Evolutionary conservation across 1,284 basidiomycete species (phyloP).

Genomic region (Pascua guehoae): DNA sequence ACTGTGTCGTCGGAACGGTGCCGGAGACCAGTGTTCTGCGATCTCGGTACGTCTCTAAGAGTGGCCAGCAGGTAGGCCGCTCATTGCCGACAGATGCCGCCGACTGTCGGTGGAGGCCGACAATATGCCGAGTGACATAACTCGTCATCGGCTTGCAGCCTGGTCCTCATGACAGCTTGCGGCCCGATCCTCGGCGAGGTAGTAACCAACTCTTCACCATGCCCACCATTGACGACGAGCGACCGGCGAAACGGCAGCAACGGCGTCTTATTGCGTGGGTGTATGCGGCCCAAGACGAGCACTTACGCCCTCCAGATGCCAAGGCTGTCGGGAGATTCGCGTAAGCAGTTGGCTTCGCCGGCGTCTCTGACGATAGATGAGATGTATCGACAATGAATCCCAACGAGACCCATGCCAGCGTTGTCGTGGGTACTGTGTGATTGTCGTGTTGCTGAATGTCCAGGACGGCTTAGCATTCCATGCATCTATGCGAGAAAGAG

Average conservation of each 20-base stretch:
- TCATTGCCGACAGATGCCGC: no score
- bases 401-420: background rate
- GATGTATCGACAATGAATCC: constrained; percentile 4
- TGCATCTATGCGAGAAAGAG: constrained; percentile 6
- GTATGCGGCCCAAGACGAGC: background rate
- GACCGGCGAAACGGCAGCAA: background rate
- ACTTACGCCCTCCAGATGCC: background rate
- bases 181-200: no score
- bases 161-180: no score
- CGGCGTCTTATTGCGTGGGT: constrained; percentile 3
- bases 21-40: no score
- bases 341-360: background rate
- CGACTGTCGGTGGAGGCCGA: no score
- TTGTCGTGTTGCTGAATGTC: background rate
- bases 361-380: background rate
- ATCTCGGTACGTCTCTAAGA: no score
- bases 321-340: constrained; percentile 4
- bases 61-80: no score
- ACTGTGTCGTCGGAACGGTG: no score
- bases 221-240: no score
- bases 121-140: no score
- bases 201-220: no score
- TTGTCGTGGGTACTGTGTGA: background rate
- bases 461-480: constrained; percentile 1
- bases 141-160: no score